These are phyloP conservation scores for Benincasa hispida DNA, from an alignment of 306 rosid genomes.

Conservation along the genomic window DNA sequence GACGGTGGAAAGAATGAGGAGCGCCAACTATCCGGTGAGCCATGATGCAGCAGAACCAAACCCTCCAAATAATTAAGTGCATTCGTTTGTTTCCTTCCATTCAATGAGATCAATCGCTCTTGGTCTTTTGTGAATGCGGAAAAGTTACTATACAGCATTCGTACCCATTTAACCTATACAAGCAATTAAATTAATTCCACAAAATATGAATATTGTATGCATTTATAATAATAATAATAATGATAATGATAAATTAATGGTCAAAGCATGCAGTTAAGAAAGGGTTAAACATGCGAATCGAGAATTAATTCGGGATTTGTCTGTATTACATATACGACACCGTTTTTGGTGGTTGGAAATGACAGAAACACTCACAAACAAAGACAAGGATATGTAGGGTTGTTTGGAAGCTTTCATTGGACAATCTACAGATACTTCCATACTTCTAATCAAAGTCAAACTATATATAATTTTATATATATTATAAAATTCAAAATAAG, in stretches of 20 bases:
- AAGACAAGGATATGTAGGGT: background rate
- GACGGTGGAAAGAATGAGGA: slow-evolving; percentile 79
- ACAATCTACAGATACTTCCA: background rate
- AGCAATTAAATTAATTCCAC: background rate
- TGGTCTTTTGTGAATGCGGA: slow-evolving; percentile 46
- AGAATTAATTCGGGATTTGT: background rate
- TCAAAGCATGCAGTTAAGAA: background rate
- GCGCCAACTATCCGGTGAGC: slow-evolving; percentile 67
- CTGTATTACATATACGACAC: background rate
- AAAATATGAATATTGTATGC: background rate
- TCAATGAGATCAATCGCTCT: slow-evolving; percentile 39
- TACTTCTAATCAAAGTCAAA: background rate
- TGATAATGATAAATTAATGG: background rate
- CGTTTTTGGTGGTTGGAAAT: background rate
- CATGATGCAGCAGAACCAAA: slow-evolving; percentile 51
- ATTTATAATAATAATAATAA: background rate
- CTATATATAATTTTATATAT: background rate
- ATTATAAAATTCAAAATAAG: background rate
- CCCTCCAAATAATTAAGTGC: slow-evolving; percentile 78
- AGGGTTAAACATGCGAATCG: background rate
- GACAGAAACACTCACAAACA: background rate
- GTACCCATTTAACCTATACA: slow-evolving; percentile 61
- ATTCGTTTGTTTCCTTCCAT: slow-evolving; percentile 14
- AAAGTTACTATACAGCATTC: slow-evolving; percentile 47
- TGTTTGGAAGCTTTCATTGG: background rate